Evolutionary conservation across 2,329 filamentous ascomycete species (phyloP), one percentile per base, ranked within the genome.

Genomic region (Ilyonectria mors-panacis): DNA sequence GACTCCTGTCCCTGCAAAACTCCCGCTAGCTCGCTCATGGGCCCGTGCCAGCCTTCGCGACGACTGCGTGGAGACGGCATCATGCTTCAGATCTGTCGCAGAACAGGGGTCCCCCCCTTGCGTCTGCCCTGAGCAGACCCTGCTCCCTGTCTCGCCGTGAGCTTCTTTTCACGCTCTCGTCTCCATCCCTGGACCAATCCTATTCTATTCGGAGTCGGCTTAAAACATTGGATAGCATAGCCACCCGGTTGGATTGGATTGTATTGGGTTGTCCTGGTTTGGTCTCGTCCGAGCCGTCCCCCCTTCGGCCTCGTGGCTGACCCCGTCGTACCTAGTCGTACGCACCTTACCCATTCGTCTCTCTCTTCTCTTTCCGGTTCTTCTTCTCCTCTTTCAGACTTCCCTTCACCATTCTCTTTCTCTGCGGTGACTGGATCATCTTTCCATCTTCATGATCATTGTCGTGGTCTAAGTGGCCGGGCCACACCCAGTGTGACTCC

Each of bases 51-150:
- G 67, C 48, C 54, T 68, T 59, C 45, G 58, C 69, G 42, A 63
- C 44, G 65, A 73, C 74, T 68, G 60, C 68, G 69, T 74, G 68
- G 71, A 64, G 70, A 72, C 64, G 65, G 68, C 71, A 68, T 75
- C 66, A 73, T 85, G 84, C 84, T 76, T 85, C 84, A 85, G 78
- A 80, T 80, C 75, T 84, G 84, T 85, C 81, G 78, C 83, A 85
- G 79, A 74, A 81, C 79, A 81, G 77, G 82, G 82, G 76, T 73
- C 68, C 62, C 65, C 67, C 72, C 70, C 66, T 70, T 70, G 67
- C 71, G 68, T 66, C 68, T 75, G 67, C 55, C 70, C 70, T 60
- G 71, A 69, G 55, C 62, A 51, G 50, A 28, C 56, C 65, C 55
- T 69, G 65, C 60, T 59, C 66, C 67, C 64, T 57, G 67, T 58